phyloP scores from a whole-genome alignment of 83 land plant genomes.

The Larix sibirica region DNA sequence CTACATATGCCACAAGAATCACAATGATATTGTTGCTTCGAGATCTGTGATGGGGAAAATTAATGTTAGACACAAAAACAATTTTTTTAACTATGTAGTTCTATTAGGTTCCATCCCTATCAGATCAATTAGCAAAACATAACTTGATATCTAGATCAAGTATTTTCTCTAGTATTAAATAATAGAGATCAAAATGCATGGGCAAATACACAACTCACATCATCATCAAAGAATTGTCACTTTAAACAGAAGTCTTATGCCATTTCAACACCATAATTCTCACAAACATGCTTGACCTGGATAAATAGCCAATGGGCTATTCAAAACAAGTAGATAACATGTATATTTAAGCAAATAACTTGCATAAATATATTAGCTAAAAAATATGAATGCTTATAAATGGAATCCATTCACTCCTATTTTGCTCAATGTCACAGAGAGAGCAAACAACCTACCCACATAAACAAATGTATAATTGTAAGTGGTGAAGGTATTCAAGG shows the following conservation, averaged over 20 bases:
- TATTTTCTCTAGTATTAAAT: neutral
- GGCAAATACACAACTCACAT: slow-evolving; percentile 31
- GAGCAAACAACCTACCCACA: slow-evolving; percentile 80
- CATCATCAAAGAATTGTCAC: slow-evolving; percentile 78
- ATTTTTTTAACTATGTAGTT: no score
- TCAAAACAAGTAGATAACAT: neutral
- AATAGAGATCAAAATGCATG: neutral
- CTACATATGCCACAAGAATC: slow-evolving; percentile 80
- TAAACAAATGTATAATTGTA: neutral
- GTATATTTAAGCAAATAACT: neutral
- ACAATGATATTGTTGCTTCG: slow-evolving; percentile 64
- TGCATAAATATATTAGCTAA: neutral
- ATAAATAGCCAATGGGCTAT: neutral
- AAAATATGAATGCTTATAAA: neutral
- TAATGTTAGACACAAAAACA: neutral
- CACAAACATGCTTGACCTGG: slow-evolving; percentile 54
- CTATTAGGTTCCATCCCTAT: neutral
- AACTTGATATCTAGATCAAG: neutral
- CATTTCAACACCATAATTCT: slow-evolving; percentile 30
- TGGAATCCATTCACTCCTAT: slow-evolving; percentile 22
- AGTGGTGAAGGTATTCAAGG: neutral
- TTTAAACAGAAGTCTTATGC: slow-evolving; percentile 67
- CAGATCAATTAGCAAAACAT: neutral
- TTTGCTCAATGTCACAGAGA: slow-evolving; percentile 77
- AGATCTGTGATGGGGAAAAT: slow-evolving; percentile 29